Evolutionary conservation across 2,329 filamentous ascomycete species (phyloP).

Genomic region (Clonostachys rhizophaga): DNA sequence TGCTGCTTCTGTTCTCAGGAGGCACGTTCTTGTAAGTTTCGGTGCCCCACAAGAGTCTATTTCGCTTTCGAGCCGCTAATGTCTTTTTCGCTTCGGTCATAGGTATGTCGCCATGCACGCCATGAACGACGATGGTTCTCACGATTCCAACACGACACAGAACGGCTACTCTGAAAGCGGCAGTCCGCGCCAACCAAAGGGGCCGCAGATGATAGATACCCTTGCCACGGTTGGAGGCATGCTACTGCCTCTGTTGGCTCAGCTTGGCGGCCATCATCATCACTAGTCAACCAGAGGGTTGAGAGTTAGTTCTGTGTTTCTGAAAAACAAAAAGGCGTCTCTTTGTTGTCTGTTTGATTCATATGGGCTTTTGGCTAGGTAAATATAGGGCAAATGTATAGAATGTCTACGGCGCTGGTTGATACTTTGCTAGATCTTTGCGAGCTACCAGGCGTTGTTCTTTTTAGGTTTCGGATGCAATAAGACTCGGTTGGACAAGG

Average conservation of each 20-base stretch:
- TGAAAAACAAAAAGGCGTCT: no score
- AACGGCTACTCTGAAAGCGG: constrained; percentile 52
- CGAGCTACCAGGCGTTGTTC: no score
- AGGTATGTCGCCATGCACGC: constrained; percentile 98
- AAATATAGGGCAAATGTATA: no score
- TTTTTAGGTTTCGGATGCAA: no score
- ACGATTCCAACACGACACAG: constrained; percentile 50
- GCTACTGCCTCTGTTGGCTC: constrained; percentile 72
- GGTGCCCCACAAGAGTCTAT: not conserved
- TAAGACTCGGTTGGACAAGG: no score
- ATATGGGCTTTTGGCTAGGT: no score
- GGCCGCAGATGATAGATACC: constrained; percentile 63
- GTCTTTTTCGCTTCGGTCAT: no score
- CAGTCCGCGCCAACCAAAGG: constrained; percentile 39
- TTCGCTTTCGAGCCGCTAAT: no score
- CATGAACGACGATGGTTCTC: constrained; percentile 72
- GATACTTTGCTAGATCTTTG: no score
- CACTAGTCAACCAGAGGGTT: not conserved
- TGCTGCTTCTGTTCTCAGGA: constrained; percentile 89
- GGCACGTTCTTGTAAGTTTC: constrained; percentile 84
- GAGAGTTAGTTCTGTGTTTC: no score
- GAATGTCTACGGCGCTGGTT: no score
- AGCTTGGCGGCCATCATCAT: constrained; percentile 64
- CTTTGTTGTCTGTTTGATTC: no score
- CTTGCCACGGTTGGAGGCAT: constrained; percentile 70